Evolutionary conservation across 2,329 filamentous ascomycete genomes (phyloP).

Genomic region (Trichoderma sp.): DNA sequence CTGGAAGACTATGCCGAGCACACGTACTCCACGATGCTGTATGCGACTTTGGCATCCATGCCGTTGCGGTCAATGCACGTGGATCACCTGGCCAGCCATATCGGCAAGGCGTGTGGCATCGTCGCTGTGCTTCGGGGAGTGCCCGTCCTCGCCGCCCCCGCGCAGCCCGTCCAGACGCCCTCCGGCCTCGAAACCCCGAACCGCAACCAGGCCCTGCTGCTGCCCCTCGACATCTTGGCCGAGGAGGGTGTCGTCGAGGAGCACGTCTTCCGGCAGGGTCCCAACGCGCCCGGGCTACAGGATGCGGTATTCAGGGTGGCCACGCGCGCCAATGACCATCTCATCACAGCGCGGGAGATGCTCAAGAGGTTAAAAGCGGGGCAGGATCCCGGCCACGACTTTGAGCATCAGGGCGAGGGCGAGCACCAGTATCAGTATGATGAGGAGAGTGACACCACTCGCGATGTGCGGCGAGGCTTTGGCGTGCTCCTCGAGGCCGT

Average conservation of each 20-base stretch:
- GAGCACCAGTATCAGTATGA: conserved; percentile 57
- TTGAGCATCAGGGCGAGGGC: conserved; percentile 80
- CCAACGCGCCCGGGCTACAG: conserved; percentile 73
- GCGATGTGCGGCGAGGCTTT: conserved; percentile 62
- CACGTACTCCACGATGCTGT: conserved; percentile 90
- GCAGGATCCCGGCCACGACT: conserved; percentile 75
- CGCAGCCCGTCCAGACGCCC: conserved; percentile 48
- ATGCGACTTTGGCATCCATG: conserved; percentile 77
- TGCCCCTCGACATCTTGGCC: conserved; percentile 89
- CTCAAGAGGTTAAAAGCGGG: conserved; percentile 74
- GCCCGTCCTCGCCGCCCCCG: conserved; percentile 77
- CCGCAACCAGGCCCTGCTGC: conserved; percentile 59
- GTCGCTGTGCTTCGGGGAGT: conserved; percentile 81
- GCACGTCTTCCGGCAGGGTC: conserved; percentile 79
- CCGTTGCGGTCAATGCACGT: conserved; percentile 78
- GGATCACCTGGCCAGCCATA: conserved; percentile 91
- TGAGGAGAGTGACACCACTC: conserved; percentile 37
- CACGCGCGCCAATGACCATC: conserved; percentile 89
- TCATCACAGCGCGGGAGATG: conserved; percentile 94
- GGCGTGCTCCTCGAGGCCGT: conserved; percentile 78
- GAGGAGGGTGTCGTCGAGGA: conserved; percentile 79
- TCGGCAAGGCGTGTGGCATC: conserved; percentile 92
- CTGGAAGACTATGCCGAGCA: conserved; percentile 90
- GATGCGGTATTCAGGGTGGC: conserved; percentile 92
- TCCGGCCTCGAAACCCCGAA: conserved; percentile 38